These are phyloP conservation scores for Nidularia sp. DNA, from an alignment of 768 basidiomycete genomes.

Conservation along the genomic window DNA sequence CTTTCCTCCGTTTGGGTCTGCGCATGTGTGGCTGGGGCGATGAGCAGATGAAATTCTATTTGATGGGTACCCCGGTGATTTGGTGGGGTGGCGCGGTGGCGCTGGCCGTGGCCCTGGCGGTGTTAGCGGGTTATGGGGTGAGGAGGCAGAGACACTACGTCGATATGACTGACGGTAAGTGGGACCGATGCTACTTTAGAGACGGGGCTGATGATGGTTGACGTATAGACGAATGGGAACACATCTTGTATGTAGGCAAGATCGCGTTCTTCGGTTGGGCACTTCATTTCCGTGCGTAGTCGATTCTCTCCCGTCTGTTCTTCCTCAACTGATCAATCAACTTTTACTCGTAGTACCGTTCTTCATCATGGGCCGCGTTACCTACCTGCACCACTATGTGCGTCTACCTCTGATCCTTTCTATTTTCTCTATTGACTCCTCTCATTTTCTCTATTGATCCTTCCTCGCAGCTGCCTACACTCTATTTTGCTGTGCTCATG, in stretches of 20 bases:
- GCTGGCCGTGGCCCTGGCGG: constrained; percentile 48
- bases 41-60: constrained; percentile 83
- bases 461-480: constrained; percentile 70
- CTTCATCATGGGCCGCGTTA: constrained; percentile 96
- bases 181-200: not conserved
- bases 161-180: constrained; percentile 86
- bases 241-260: constrained; percentile 90
- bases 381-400: constrained; percentile 95
- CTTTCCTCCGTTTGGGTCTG: constrained; percentile 81
- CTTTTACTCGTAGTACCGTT: constrained; percentile 67
- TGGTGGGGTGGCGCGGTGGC: constrained; percentile 84
- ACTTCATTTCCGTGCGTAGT: constrained; percentile 76
- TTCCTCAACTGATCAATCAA: too few species aligned
- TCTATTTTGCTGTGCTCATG: constrained; percentile 97
- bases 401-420: constrained; percentile 21
- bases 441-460: not conserved
- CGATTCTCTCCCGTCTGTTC: too few species aligned
- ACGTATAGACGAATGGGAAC: constrained; percentile 80
- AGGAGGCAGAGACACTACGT: constrained; percentile 84
- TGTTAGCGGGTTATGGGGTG: constrained; percentile 67
- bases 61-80: constrained; percentile 87
- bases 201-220: constrained; percentile 1
- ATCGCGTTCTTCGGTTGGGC: constrained; percentile 90
- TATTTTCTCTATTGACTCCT: constrained; percentile 2
- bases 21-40: constrained; percentile 99